Evolutionary conservation across 176 grass and related monocot genomes (phyloP).

Genomic region (Tillandsia fasciculata): DNA sequence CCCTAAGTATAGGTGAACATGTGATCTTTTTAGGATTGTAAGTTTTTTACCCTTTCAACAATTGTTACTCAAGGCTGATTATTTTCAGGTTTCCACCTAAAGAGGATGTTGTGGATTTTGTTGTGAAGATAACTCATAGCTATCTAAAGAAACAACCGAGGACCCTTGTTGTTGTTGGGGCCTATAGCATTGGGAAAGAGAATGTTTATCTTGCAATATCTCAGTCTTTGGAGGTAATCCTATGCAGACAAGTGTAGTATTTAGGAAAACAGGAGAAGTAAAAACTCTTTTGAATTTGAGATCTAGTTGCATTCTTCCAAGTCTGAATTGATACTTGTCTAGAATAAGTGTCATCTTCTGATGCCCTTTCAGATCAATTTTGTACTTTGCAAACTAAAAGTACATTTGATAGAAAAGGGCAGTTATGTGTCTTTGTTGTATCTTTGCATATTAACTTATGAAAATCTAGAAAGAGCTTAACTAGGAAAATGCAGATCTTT

Average conservation of each 20-base stretch:
- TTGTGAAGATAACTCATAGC: slow-evolving; percentile 44
- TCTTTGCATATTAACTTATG: no score
- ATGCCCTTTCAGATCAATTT: no score
- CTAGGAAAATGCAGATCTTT: no score
- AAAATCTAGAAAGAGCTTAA: no score
- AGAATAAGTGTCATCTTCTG: no score
- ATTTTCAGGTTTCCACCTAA: slow-evolving; percentile 50
- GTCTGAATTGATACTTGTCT: no score
- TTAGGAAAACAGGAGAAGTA: neutral
- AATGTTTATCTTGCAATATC: slow-evolving; percentile 67
- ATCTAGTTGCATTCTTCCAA: neutral
- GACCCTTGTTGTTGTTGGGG: slow-evolving; percentile 67
- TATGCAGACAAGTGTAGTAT: neutral
- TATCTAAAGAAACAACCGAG: slow-evolving; percentile 55
- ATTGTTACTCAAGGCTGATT: neutral
- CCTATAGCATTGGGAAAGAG: slow-evolving; percentile 81
- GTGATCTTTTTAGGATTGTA: neutral
- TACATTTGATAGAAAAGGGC: no score
- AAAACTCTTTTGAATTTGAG: neutral
- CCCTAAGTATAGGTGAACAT: slow-evolving; percentile 59
- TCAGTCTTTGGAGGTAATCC: slow-evolving; percentile 44
- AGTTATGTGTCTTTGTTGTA: no score
- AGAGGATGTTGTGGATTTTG: slow-evolving; percentile 62
- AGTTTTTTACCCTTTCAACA: slow-evolving; percentile 12
- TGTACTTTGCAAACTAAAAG: no score